Evolutionary conservation across 2,329 filamentous ascomycete species (phyloP).

Genomic region (Colletotrichum agaves): DNA sequence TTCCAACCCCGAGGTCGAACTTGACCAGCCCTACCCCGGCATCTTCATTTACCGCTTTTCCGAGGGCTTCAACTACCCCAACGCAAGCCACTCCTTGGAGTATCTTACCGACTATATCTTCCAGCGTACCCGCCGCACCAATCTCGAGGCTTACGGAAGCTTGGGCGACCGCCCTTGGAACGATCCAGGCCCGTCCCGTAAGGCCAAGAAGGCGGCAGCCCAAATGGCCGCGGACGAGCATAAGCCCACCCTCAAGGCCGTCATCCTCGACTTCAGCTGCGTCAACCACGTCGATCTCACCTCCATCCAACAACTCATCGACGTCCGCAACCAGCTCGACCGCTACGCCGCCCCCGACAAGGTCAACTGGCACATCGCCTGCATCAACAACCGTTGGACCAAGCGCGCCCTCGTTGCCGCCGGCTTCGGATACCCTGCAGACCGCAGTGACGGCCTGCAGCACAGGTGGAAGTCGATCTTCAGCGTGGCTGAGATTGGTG

Average conservation of each 20-base stretch:
- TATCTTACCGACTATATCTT: slow-evolving; percentile 77
- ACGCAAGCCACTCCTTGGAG: slow-evolving; percentile 89
- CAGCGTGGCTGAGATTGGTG: slow-evolving; percentile 87
- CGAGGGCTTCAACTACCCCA: slow-evolving; percentile 96
- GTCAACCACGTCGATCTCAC: slow-evolving; percentile 96
- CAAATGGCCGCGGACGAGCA: slow-evolving; percentile 53
- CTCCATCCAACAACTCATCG: slow-evolving; percentile 90
- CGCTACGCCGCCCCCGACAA: slow-evolving; percentile 81
- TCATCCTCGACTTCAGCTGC: slow-evolving; percentile 92
- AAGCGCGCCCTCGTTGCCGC: slow-evolving; percentile 88
- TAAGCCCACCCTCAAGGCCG: slow-evolving; percentile 81
- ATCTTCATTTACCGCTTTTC: slow-evolving; percentile 96
- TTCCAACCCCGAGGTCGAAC: slow-evolving; percentile 83
- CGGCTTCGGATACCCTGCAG: slow-evolving; percentile 85
- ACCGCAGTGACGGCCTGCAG: slow-evolving; percentile 57
- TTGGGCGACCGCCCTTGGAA: slow-evolving; percentile 93
- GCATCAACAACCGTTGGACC: slow-evolving; percentile 93
- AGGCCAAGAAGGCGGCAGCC: slow-evolving; percentile 56
- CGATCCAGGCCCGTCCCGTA: slow-evolving; percentile 77
- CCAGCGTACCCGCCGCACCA: slow-evolving; percentile 79
- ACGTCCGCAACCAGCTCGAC: slow-evolving; percentile 94
- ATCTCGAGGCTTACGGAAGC: slow-evolving; percentile 70
- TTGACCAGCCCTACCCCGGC: slow-evolving; percentile 87
- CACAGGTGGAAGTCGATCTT: slow-evolving; percentile 94
- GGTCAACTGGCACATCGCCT: slow-evolving; percentile 97